Evolutionary conservation across 2,329 filamentous ascomycete genomes (phyloP), one percentile per base, ranked within the genome.

Genomic region (Aspergillus pseudoglaucus): DNA sequence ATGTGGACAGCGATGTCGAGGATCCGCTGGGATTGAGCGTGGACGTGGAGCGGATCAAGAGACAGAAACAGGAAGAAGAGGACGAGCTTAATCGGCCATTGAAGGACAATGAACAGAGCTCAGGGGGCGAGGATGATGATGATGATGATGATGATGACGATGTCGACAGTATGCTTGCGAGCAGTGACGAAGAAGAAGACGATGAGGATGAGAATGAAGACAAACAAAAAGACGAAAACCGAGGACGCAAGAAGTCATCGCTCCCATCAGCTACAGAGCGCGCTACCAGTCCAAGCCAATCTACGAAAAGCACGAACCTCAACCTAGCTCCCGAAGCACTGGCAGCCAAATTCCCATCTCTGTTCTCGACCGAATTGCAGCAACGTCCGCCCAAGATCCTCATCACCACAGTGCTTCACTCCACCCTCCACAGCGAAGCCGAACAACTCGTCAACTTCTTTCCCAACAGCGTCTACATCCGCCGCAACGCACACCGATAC

Each of bases 391-490:
- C 93, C 45, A 95, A 96, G 70, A 83, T 97, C 54, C 83, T 98
- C 35, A 80, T 98, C 62, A 98, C 93, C 0, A 97, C 93, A 6
- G 87, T 84, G 10, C 77, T 96, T 60, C 90, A 95, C 72, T 89
- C 87, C 10, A 91, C 85, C 1, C 81, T 97, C 10, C 91, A 98
- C 75, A 70, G 84, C 52, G 83, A 95, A 74, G 90, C 89, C 43
- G 71, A 87, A 50, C 77, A 90, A 37, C 79, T 97, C 51, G 87
- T 85, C 51, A 79, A 80, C 8, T 74, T 97, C 51, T 94, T 97
- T 72, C 91, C 93, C 48, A 85, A 85, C 67, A 78, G 76, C 58
- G 77, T 75, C 40, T 96, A 97, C 71, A 87, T 98, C 58, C 88
- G 84, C 2, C 86, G 93, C 49, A 90, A 87, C 6, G 82, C 84